Percentiles rank a stretch among this genome's conserved stretches.
Conservation (phyloP, 2,329 filamentous ascomycete genomes). For the Penicillium sp. region DNA sequence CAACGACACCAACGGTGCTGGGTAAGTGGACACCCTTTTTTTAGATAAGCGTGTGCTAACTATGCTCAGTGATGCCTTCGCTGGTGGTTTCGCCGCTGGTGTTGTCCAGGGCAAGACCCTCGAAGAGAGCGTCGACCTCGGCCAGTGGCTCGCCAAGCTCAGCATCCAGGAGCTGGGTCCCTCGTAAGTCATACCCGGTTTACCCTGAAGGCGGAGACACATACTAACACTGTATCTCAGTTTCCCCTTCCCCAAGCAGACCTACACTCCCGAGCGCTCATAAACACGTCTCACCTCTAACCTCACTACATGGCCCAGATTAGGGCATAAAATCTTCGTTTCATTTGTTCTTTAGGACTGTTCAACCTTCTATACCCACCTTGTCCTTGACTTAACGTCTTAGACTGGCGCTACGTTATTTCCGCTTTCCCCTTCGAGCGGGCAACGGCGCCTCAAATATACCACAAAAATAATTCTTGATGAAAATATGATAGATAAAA, state of each 20-base stretch:
- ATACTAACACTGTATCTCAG: slow-evolving; percentile 49
- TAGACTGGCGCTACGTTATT: slow-evolving; percentile 29
- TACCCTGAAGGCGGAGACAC: neutral
- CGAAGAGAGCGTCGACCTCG: slow-evolving; percentile 81
- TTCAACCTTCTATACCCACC: slow-evolving; percentile 50
- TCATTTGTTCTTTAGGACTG: slow-evolving; percentile 35
- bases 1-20: slow-evolving; percentile 95
- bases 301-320: neutral
- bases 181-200: slow-evolving; percentile 70
- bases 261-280: slow-evolving; percentile 59
- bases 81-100: slow-evolving; percentile 89
- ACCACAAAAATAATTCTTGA: slow-evolving; percentile 8
- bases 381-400: slow-evolving; percentile 34
- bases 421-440: slow-evolving; percentile 6
- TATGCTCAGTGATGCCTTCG: slow-evolving; percentile 80
- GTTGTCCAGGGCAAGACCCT: slow-evolving; percentile 83
- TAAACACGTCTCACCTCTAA: slow-evolving; percentile 22
- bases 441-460: slow-evolving; percentile 18
- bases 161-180: slow-evolving; percentile 95
- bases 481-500: slow-evolving; percentile 21
- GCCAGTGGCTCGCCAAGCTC: slow-evolving; percentile 92
- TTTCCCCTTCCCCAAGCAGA: slow-evolving; percentile 82
- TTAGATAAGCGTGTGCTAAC: slow-evolving; percentile 20
- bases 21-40: slow-evolving; percentile 46
- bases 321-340: slow-evolving; percentile 23